Evolutionary conservation across 2,329 filamentous ascomycete genomes (phyloP).

Genomic region (Aspergillus glaucus): DNA sequence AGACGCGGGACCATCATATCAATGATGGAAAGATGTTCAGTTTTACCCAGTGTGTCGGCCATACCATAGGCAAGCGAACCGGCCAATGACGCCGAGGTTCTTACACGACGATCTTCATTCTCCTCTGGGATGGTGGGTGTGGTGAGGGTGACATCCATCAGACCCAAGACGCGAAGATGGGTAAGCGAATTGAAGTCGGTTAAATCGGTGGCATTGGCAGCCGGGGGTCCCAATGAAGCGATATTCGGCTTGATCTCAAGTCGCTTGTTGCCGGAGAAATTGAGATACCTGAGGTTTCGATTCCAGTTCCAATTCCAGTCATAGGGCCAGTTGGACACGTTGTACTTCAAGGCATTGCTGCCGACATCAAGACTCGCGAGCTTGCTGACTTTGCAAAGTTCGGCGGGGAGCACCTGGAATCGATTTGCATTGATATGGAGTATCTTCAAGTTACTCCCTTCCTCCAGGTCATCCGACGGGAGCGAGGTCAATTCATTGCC

Average conservation of each 20-base stretch:
- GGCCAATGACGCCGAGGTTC: conserved; percentile 91
- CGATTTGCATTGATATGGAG: conserved; percentile 97
- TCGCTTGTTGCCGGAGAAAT: conserved; percentile 92
- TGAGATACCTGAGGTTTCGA: conserved; percentile 87
- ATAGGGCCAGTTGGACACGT: conserved; percentile 97
- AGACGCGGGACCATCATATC: conserved; percentile 93
- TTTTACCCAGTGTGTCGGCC: conserved; percentile 88
- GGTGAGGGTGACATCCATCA: conserved; percentile 97
- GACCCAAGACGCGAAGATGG: conserved; percentile 78
- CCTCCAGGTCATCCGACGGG: conserved; percentile 88
- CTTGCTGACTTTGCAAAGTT: conserved; percentile 89
- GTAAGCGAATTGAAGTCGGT: conserved; percentile 83
- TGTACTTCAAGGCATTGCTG: conserved; percentile 94
- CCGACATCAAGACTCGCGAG: conserved; percentile 88
- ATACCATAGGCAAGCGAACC: conserved; percentile 92
- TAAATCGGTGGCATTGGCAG: conserved; percentile 58
- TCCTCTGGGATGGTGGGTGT: conserved; percentile 91
- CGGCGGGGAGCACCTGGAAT: conserved; percentile 91
- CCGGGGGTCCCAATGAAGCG: conserved; percentile 47
- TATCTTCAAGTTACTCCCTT: conserved; percentile 77
- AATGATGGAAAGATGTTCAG: conserved; percentile 90
- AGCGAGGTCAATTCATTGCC: conserved; percentile 89
- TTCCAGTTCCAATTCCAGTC: conserved; percentile 99
- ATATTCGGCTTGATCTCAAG: conserved; percentile 75
- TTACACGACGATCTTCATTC: conserved; percentile 86